Evolutionary conservation across 108 stramenopile species (phyloP), one percentile per base, ranked within the genome.

Genomic region (Parietichytrium sp.): DNA sequence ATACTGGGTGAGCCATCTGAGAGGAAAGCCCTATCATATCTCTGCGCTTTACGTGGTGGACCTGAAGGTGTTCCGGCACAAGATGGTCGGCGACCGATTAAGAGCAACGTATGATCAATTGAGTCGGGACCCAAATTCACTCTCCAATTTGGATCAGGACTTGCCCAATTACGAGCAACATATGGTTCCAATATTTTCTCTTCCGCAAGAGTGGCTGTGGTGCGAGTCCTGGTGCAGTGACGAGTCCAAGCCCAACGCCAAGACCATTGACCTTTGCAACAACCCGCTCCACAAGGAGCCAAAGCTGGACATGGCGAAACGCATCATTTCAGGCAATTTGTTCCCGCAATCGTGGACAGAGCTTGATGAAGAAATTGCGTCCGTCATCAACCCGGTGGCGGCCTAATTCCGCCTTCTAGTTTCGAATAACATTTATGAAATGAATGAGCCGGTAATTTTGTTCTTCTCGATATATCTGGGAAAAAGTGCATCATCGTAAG

Each of bases 211-310:
- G 83, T 99, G 98, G 98, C 88, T 99, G 26, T 99, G 98, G 98
- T 99, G 98, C 84, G 98, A 99, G 83, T 88, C 92, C n/a, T 99
- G 98, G 98, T 99, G 98, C 86, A 93, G 92, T 4, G 95, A 97
- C 53, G 94, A 94, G 61, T 95, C 94, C 49, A 99, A 99, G 86
- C 90, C 89, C 0, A 81, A 86, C 29, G 95, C 97, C 51, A 99
- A 98, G 90, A 99, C 98, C 12, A 98, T 99, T 81, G 98, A 99
- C 87, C 90, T 99, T 25, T 99, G 98, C 91, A 98, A 98, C 87
- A 98, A 98, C 84, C 98, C 98, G 12, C 80, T 93, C 72, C 95
- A 96, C 88, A 99, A 99, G 85, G 98, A 99, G 85, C 93, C 96
- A 26, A 99, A 99, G 87, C 88, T 99, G 12, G 92, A 95, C 80